Conservation (phyloP, 208 protist genomes). For the Leptomonas pyrrhocoris region DNA sequence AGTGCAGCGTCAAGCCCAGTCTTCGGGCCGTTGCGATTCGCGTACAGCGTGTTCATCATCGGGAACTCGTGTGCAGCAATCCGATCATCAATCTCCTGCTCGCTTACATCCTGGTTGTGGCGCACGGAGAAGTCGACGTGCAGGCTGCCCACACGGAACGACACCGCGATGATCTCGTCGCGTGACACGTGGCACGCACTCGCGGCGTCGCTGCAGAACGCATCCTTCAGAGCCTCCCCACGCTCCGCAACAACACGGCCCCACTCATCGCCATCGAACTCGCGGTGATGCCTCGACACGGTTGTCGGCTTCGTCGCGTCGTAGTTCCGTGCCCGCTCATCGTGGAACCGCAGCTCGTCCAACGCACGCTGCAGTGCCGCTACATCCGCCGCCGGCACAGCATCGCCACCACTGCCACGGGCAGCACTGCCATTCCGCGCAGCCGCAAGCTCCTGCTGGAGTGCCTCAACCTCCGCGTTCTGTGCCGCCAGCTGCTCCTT, state of each 20-base stretch:
- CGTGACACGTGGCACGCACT: constrained; percentile 41
- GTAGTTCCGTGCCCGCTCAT: constrained; percentile 14
- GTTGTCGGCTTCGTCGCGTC: constrained; percentile 1
- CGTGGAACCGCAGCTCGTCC: constrained; percentile 18
- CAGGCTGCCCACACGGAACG: constrained; percentile 37
- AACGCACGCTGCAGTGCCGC: not conserved
- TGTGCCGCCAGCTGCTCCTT: too few species aligned
- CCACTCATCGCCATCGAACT: constrained; percentile 41
- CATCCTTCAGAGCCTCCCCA: constrained; percentile 28
- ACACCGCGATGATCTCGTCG: constrained; percentile 30
- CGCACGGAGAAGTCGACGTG: constrained; percentile 35
- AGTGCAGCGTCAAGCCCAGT: not conserved
- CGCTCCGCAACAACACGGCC: constrained; percentile 18
- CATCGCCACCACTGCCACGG: too few species aligned
- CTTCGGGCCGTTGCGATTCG: not conserved
- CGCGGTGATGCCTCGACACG: not conserved
- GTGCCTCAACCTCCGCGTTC: too few species aligned
- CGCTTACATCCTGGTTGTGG: constrained; percentile 42
- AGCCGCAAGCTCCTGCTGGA: too few species aligned
- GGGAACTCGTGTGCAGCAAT: too few species aligned
- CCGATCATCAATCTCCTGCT: not conserved
- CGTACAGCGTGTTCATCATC: too few species aligned
- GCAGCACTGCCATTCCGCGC: not conserved
- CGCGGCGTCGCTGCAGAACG: constrained; percentile 34
- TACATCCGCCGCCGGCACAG: not conserved